phyloP scores from a whole-genome alignment of 768 basidiomycete species.

The Boletus tomentosulus region DNA sequence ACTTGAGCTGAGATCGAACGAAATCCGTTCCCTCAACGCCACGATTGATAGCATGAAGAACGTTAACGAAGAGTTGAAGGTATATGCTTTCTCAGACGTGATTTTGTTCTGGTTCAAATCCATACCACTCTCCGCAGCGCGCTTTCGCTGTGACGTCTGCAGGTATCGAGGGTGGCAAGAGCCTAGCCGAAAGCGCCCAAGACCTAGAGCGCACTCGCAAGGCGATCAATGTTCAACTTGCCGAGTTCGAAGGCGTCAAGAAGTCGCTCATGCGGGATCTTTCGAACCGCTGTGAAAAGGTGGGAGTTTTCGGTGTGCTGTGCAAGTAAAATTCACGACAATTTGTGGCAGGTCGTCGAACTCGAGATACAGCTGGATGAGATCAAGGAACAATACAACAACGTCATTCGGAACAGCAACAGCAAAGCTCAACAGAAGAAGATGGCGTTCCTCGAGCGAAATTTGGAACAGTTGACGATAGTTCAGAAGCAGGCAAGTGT shows the following conservation, averaged over 20 bases:
- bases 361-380: constrained; percentile 98
- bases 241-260: constrained; percentile 98
- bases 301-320: constrained; percentile 30
- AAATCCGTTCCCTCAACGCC: constrained; percentile 78
- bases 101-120: constrained; percentile 2
- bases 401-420: constrained; percentile 96
- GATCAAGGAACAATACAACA: constrained; percentile 98
- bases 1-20: constrained; percentile 76
- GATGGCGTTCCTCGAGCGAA: constrained; percentile 97
- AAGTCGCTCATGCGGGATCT: constrained; percentile 98
- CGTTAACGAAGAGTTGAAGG: constrained; percentile 98
- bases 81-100: constrained; percentile 32
- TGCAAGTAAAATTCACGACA: constrained; percentile 9
- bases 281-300: constrained; percentile 99
- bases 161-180: constrained; percentile 95
- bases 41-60: constrained; percentile 91
- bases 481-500: constrained; percentile 90
- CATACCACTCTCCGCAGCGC: constrained; percentile 50
- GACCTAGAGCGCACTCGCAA: constrained; percentile 96
- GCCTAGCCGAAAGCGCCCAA: constrained; percentile 93
- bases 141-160: constrained; percentile 97
- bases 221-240: constrained; percentile 95
- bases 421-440: constrained; percentile 99
- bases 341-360: constrained; percentile 78
- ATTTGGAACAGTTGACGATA: constrained; percentile 88